phyloP scores from a whole-genome alignment of 2,329 filamentous ascomycete genomes.

The Phaeosphaeria sp. region DNA sequence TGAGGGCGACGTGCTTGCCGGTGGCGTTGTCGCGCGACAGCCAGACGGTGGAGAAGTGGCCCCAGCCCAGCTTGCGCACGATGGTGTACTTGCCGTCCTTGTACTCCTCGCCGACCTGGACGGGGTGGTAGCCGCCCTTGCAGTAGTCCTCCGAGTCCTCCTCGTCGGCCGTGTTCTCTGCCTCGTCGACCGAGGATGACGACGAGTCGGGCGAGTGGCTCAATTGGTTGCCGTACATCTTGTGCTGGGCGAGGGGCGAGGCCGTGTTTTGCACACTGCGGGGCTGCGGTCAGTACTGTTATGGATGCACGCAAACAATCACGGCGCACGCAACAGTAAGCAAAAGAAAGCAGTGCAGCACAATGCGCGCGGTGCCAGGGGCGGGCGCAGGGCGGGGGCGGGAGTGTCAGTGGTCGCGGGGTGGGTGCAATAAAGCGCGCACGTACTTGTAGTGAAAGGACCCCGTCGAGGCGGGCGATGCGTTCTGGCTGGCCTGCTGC shows the following conservation, averaged over 20 bases:
- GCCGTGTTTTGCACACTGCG: conserved; percentile 58
- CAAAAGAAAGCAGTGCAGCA: too few species aligned
- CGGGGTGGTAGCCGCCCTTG: conserved; percentile 98
- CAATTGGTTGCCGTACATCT: conserved; percentile 62
- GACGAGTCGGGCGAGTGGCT: conserved; percentile 78
- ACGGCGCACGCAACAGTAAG: background rate
- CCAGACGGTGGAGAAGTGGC: conserved; percentile 98
- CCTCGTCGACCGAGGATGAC: conserved; percentile 78
- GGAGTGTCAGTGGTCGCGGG: background rate
- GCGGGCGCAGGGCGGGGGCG: background rate
- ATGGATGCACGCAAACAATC: too few species aligned
- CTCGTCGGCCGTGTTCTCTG: conserved; percentile 94
- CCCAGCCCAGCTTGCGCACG: conserved; percentile 96
- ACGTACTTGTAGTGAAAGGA: conserved; percentile 53
- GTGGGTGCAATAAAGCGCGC: background rate
- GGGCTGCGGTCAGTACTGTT: conserved; percentile 16
- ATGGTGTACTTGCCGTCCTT: conserved; percentile 97
- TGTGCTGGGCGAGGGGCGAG: conserved; percentile 53
- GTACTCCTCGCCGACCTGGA: conserved; percentile 93
- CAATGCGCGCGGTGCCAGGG: background rate
- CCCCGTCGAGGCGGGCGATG: conserved; percentile 49
- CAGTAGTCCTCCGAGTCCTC: conserved; percentile 99
- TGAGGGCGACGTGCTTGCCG: conserved; percentile 94
- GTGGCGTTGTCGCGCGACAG: conserved; percentile 82
- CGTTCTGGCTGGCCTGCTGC: conserved; percentile 54